Conservation (phyloP, 2,329 filamentous ascomycete species). For the Aphanoascus verrucosus region DNA sequence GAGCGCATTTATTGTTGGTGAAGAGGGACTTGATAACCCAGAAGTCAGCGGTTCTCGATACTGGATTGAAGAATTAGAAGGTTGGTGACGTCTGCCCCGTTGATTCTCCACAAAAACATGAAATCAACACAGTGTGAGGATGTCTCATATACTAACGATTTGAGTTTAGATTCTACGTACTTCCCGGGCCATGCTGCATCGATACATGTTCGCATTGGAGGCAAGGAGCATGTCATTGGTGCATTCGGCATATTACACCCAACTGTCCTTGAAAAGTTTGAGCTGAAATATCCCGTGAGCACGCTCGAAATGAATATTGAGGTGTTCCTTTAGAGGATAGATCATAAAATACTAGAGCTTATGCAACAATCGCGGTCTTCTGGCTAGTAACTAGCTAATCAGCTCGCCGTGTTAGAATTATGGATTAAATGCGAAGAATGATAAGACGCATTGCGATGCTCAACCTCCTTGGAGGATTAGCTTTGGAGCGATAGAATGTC, state of each 20-base stretch:
- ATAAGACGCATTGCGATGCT: not conserved
- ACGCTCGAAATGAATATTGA: constrained; percentile 92
- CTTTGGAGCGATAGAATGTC: not conserved
- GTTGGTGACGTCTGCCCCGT: constrained; percentile 31
- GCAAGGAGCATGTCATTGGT: constrained; percentile 67
- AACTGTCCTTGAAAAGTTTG: constrained; percentile 83
- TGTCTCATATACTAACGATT: constrained; percentile 1
- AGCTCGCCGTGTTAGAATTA: not conserved
- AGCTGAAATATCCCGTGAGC: constrained; percentile 85
- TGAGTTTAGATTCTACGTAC: constrained; percentile 61
- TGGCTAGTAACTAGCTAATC: not conserved
- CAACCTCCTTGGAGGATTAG: not conserved
- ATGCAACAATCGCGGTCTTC: not conserved
- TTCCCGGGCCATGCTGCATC: constrained; percentile 81
- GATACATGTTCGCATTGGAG: constrained; percentile 63
- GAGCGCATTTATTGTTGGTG: constrained; percentile 64
- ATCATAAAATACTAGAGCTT: not conserved
- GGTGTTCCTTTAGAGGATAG: constrained; percentile 58
- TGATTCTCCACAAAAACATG: not conserved
- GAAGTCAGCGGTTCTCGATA: constrained; percentile 58
- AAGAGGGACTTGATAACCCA: constrained; percentile 56
- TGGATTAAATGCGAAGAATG: not conserved
- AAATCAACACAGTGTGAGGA: not conserved
- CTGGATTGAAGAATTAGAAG: constrained; percentile 88
- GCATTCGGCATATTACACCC: constrained; percentile 92